A percentile compares a stretch with the other conserved stretches of the same genome.
These are phyloP conservation scores for Xanthoceras sorbifolium DNA, from an alignment of 345 rosid genomes.

Conservation along the genomic window DNA sequence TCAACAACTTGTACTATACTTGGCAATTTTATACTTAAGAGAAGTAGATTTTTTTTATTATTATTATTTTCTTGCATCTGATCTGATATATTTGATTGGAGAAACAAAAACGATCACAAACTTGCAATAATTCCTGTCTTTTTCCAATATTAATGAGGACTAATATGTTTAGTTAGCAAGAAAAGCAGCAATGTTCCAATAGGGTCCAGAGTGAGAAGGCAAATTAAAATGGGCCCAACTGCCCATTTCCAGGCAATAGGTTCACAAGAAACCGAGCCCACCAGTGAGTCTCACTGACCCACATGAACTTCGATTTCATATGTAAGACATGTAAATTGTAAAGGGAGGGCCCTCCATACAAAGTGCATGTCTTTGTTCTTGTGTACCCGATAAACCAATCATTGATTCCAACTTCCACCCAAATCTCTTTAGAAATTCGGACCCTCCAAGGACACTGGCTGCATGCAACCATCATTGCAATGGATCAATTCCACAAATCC, in stretches of 20 bases:
- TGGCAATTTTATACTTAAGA: too few species aligned
- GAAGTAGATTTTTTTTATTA: too few species aligned
- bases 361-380: conserved; percentile 8
- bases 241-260: background rate
- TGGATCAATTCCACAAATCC: too few species aligned
- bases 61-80: too few species aligned
- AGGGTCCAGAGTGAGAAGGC: too few species aligned
- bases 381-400: conserved; percentile 3
- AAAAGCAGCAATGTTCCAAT: background rate
- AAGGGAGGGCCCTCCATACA: conserved; percentile 14
- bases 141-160: background rate
- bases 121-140: background rate
- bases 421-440: background rate
- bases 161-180: background rate
- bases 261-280: background rate
- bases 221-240: background rate
- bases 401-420: conserved; percentile 10
- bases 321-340: background rate
- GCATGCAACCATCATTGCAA: background rate
- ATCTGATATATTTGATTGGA: too few species aligned
- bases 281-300: background rate
- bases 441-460: background rate
- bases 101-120: background rate
- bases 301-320: background rate
- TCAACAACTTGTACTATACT: too few species aligned